Evolutionary conservation across 164 flowering plant species (phyloP).

Genomic region (Tetracentron sinense): DNA sequence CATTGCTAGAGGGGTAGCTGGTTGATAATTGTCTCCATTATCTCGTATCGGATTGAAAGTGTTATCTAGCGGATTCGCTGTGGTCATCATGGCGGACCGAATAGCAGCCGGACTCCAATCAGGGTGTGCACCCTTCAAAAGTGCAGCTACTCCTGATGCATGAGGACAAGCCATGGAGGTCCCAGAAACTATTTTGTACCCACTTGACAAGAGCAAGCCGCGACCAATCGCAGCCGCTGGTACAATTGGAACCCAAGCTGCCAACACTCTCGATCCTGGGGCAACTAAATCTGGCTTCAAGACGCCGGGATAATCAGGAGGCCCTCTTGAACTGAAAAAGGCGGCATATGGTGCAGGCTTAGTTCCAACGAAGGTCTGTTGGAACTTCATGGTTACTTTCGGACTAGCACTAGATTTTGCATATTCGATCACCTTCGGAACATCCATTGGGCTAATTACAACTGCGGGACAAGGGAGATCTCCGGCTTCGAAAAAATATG

Average conservation of each 20-base stretch:
- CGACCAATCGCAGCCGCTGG: constrained; percentile 7
- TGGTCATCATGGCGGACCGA: constrained; percentile 73
- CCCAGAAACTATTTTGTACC: constrained; percentile 53
- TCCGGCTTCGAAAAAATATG: constrained; percentile 13
- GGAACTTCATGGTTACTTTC: constrained; percentile 27
- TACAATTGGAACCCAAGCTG: constrained; percentile 43
- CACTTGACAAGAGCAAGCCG: constrained; percentile 19
- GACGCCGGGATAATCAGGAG: constrained; percentile 16
- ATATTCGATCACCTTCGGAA: constrained; percentile 23
- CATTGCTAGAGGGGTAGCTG: constrained; percentile 55
- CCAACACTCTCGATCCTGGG: constrained; percentile 50
- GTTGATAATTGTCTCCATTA: constrained; percentile 10
- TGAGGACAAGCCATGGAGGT: constrained; percentile 83
- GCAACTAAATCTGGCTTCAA: constrained; percentile 30
- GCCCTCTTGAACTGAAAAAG: constrained; percentile 45
- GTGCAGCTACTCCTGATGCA: constrained; percentile 58
- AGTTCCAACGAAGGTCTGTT: constrained; percentile 30
- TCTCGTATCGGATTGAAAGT: constrained; percentile 38
- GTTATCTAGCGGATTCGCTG: constrained; percentile 42
- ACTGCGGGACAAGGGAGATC: constrained; percentile 28
- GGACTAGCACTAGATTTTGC: constrained; percentile 15
- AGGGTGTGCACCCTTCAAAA: constrained; percentile 51
- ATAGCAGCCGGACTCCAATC: constrained; percentile 76
- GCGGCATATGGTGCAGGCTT: constrained; percentile 54
- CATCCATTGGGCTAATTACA: constrained; percentile 18